These are phyloP conservation scores for Rossbeevera mucosa DNA, from an alignment of 768 basidiomycete species.

Conservation along the genomic window DNA sequence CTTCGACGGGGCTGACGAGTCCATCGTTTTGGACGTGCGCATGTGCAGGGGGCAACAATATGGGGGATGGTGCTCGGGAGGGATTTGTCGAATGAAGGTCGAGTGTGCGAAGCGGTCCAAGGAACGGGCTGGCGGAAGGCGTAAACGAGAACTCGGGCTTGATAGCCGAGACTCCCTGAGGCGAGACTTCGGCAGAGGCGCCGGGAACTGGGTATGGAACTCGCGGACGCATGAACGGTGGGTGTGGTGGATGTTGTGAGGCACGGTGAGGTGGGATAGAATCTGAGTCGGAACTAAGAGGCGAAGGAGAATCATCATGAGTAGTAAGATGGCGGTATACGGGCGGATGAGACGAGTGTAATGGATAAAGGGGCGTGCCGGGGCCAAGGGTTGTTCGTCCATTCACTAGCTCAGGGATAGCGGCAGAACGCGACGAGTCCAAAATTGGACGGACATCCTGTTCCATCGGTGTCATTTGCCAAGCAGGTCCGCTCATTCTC, in stretches of 20 bases:
- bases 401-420: slow-evolving; percentile 13
- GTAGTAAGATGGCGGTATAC: slow-evolving; percentile 31
- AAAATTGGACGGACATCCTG: slow-evolving; percentile 29
- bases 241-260: slow-evolving; percentile 29
- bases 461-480: slow-evolving; percentile 45
- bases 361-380: slow-evolving; percentile 36
- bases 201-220: slow-evolving; percentile 19
- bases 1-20: slow-evolving; percentile 34
- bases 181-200: slow-evolving; percentile 30
- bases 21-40: slow-evolving; percentile 20
- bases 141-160: slow-evolving; percentile 45
- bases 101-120: slow-evolving; percentile 70
- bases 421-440: slow-evolving; percentile 16
- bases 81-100: slow-evolving; percentile 69
- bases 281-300: slow-evolving; percentile 64
- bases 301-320: slow-evolving; percentile 65
- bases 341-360: slow-evolving; percentile 34
- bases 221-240: slow-evolving; percentile 24
- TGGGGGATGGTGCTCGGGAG: slow-evolving; percentile 69
- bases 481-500: slow-evolving; percentile 52
- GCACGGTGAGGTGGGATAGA: slow-evolving; percentile 33
- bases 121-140: slow-evolving; percentile 75
- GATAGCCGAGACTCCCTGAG: slow-evolving; percentile 18
- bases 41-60: slow-evolving; percentile 54
- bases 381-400: slow-evolving; percentile 21